Evolutionary conservation across 192 early-diverging fungal genomes (phyloP).

Genomic region (Coemansia sp.): DNA sequence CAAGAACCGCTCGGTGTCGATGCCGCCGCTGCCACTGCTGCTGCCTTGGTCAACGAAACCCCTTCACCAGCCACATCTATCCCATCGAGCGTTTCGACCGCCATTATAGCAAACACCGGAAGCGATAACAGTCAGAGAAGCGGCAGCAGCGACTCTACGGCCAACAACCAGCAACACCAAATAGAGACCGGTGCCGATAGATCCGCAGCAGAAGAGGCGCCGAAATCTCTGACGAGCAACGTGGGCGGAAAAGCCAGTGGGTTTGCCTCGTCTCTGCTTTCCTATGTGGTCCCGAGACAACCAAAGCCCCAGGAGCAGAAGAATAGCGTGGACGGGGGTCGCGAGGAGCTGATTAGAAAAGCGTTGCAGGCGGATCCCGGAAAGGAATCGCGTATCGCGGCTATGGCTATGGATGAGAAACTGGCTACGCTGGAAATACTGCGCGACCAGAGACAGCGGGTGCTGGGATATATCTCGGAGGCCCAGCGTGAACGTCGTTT

Average conservation of each 20-base stretch:
- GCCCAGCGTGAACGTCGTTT: slow-evolving; percentile 63
- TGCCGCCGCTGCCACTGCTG: not conserved
- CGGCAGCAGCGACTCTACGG: slow-evolving; percentile 1
- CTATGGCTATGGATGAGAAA: slow-evolving; percentile 26
- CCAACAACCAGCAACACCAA: not conserved
- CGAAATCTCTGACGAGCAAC: not conserved
- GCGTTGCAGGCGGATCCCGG: slow-evolving; percentile 21
- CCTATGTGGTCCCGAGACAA: slow-evolving; percentile 10
- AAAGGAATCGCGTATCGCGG: slow-evolving; percentile 15
- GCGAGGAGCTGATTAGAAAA: slow-evolving; percentile 10
- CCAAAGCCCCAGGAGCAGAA: not conserved
- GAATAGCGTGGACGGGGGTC: not conserved
- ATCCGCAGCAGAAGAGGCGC: not conserved
- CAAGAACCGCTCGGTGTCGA: too few species aligned
- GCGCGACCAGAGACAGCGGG: slow-evolving; percentile 64
- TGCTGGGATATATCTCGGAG: slow-evolving; percentile 63
- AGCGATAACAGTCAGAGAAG: slow-evolving; percentile 12
- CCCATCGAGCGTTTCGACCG: slow-evolving; percentile 18
- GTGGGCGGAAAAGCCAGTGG: slow-evolving; percentile 13
- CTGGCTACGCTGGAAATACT: slow-evolving; percentile 55
- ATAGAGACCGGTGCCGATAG: not conserved
- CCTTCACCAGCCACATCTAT: slow-evolving; percentile 11
- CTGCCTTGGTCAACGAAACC: not conserved
- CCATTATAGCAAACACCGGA: not conserved
- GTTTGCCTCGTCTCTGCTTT: slow-evolving; percentile 28